These are phyloP conservation scores for Aspergillus sp. DNA, from an alignment of 2,329 filamentous ascomycete species.

Conservation along the genomic window DNA sequence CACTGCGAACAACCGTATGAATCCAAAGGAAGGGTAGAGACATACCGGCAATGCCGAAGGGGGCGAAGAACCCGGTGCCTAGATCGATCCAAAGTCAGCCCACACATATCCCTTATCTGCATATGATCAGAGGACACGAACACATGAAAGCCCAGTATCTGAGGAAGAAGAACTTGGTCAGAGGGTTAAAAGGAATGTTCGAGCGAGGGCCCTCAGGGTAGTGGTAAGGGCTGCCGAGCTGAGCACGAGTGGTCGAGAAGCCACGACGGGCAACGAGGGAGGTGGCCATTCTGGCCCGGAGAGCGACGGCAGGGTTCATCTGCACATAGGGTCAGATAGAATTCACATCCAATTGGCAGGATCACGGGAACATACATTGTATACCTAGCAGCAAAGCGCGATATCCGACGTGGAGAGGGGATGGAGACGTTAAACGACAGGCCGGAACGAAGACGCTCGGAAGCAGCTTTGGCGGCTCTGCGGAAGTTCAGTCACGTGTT, in stretches of 20 bases:
- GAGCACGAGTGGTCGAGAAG: constrained; percentile 84
- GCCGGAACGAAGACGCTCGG: constrained; percentile 10
- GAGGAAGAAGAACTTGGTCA: constrained; percentile 73
- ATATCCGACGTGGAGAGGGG: constrained; percentile 10
- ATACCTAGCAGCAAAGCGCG: constrained; percentile 6
- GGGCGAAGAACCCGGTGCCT: constrained; percentile 52
- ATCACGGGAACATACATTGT: constrained; percentile 23
- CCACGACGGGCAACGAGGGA: constrained; percentile 73
- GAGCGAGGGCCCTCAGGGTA: constrained; percentile 92
- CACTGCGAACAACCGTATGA: neutral
- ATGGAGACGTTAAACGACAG: constrained; percentile 6
- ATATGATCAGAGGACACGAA: constrained; percentile 32
- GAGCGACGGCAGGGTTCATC: constrained; percentile 67
- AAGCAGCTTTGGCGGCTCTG: constrained; percentile 5
- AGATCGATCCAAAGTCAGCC: constrained; percentile 31
- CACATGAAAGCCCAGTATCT: constrained; percentile 77
- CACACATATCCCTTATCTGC: constrained; percentile 1
- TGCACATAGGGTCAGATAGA: constrained; percentile 42
- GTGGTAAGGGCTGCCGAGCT: constrained; percentile 87
- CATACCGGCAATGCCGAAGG: constrained; percentile 59
- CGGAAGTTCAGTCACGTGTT: constrained; percentile 11
- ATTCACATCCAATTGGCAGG: constrained; percentile 7
- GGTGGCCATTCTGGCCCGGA: constrained; percentile 57
- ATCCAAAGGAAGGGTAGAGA: constrained; percentile 4
- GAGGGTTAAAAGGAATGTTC: constrained; percentile 96